Evolutionary conservation across 768 basidiomycete genomes (phyloP).

Genomic region (Boletus insuetus): DNA sequence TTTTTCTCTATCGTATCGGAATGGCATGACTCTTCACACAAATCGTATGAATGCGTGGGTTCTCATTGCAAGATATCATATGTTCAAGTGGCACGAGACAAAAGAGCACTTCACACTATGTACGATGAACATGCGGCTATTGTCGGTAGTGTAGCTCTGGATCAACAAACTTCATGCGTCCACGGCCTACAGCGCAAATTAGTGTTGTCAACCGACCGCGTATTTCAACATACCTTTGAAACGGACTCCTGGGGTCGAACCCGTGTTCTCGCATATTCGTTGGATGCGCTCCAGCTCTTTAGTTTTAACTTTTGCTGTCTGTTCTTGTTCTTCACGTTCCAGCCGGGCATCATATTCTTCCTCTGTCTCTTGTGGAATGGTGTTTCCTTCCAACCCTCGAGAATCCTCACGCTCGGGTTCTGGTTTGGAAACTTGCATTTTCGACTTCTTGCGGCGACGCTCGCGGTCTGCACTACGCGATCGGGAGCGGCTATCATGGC

Average conservation of each 20-base stretch:
- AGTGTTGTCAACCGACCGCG: not conserved
- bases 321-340: conserved; percentile 64
- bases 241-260: conserved; percentile 46
- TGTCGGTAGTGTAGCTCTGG: conserved; percentile 44
- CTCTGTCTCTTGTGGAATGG: conserved; percentile 50
- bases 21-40: conserved; percentile 1
- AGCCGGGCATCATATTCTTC: conserved; percentile 71
- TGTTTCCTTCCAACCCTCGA: not conserved
- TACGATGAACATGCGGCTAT: conserved; percentile 3
- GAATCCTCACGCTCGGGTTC: conserved; percentile 9
- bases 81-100: not conserved
- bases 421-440: conserved; percentile 9
- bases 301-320: conserved; percentile 46
- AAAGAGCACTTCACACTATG: not conserved
- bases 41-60: not conserved
- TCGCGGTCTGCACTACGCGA: conserved; percentile 31
- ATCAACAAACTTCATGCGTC: conserved; percentile 66
- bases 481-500: conserved; percentile 20
- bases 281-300: conserved; percentile 50
- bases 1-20: conserved; percentile 16
- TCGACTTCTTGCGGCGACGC: conserved; percentile 28
- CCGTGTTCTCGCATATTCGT: conserved; percentile 33
- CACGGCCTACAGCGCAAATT: conserved; percentile 43
- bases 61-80: conserved; percentile 1
- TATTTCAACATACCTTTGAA: conserved; percentile 52